A percentile compares a stretch with the other conserved stretches of the same genome.
Conservation (phyloP, 768 basidiomycete genomes). For the Omphalotus guepiniiformis region DNA sequence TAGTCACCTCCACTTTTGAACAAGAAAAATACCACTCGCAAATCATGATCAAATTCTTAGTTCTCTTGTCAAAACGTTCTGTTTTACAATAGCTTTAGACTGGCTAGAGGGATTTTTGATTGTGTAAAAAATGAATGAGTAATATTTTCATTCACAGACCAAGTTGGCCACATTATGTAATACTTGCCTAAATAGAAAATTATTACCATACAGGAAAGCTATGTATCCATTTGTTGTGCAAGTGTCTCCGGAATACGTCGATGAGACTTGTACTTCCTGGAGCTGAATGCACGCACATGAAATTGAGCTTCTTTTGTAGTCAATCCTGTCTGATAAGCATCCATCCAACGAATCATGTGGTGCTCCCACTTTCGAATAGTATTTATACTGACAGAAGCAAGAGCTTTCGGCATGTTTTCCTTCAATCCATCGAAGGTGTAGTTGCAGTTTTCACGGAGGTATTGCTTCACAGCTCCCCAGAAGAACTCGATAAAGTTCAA, state of each 20-base stretch:
- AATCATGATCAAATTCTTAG: no score
- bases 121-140: no score
- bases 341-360: slow-evolving; percentile 24
- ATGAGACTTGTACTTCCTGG: slow-evolving; percentile 24
- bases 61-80: no score
- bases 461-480: slow-evolving; percentile 25
- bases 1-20: no score
- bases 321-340: slow-evolving; percentile 27
- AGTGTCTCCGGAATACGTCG: slow-evolving; percentile 17
- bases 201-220: no score
- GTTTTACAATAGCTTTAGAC: no score
- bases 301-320: slow-evolving; percentile 24
- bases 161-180: no score
- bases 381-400: slow-evolving; percentile 17
- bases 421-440: slow-evolving; percentile 22
- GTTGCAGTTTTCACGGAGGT: slow-evolving; percentile 20
- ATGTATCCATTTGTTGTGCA: slow-evolving; percentile 12
- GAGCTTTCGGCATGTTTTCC: slow-evolving; percentile 19
- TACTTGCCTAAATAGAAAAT: no score
- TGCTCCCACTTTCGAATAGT: slow-evolving; percentile 33
- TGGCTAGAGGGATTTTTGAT: no score
- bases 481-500: neutral
- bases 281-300: slow-evolving; percentile 28
- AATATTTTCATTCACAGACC: no score
- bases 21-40: no score